Evolutionary conservation across 495 filamentous ascomycete species (phyloP), one percentile per base, ranked within the genome.

Genomic region (Annulohypoxylon nitens): DNA sequence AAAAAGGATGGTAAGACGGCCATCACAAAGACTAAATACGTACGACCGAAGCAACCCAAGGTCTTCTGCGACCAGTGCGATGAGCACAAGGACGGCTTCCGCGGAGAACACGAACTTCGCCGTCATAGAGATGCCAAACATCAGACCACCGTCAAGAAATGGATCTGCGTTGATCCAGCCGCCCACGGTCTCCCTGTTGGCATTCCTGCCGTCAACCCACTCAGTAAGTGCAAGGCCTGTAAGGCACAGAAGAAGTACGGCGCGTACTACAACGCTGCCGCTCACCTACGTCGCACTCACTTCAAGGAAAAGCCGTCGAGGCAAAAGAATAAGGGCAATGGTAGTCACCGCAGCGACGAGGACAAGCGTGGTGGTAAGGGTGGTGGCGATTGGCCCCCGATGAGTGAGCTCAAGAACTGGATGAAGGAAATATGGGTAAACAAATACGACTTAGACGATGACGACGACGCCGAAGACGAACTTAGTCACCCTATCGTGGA

Each of bases 231-330:
- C 87, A 97, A 97, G 79, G 89, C 92, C 43, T 99, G 96, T 70
- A 86, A 86, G 9, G 87, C 87, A 25, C 82, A 86, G 55, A 98
- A 97, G 83, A 86, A 84, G 63, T 99, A 99, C 75, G 92, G 91
- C 3, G 93, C 92, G 23, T 97, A 99, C 80, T 98, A 99, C 78
- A 99, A 99, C 73, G 95, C 95, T 1, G 93, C 95, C 2, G 95
- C 95, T 0, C 96, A 98, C 78, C 86, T 99, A 12, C 89, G 95
- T 18, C 89, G 96, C 18, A 93, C 93, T 14, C 96, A 99, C 78
- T 99, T 98, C 85, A 83, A 81, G 51, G 73, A 82, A 68, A 84
- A 83, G 75, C 78, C 80, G 5, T 80, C 78, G 23, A 80, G 83
- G 4, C 85, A 83, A 67, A 78, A 81, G 48, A 78, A 76, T 33